Evolutionary conservation across 805 yeast species (phyloP).

Genomic region (Yueomyces sp.): DNA sequence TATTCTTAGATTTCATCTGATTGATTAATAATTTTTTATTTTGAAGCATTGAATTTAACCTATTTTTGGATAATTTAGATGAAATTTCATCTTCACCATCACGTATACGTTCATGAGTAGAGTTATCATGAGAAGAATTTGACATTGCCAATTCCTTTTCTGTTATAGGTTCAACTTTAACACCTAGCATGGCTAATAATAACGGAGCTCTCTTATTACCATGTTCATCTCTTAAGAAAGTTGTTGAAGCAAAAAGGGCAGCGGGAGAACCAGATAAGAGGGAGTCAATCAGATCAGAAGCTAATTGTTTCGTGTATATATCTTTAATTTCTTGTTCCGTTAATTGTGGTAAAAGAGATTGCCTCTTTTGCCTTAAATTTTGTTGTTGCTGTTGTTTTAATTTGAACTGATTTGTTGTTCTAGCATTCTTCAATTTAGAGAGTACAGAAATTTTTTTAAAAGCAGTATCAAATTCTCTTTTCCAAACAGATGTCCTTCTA

Average conservation of each 20-base stretch:
- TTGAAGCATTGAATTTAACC: not conserved
- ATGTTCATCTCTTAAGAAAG: constrained; percentile 62
- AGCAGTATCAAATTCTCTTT: constrained; percentile 19
- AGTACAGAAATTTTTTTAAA: constrained; percentile 12
- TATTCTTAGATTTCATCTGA: not conserved
- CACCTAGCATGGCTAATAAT: constrained; percentile 56
- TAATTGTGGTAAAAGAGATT: too few relatives aligned
- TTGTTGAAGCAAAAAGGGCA: constrained; percentile 59
- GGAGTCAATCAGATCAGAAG: constrained; percentile 36
- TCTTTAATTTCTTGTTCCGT: not conserved
- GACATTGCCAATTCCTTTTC: not conserved
- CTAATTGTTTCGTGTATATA: constrained; percentile 16
- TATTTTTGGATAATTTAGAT: constrained; percentile 17
- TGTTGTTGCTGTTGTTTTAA: not conserved
- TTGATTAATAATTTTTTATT: too few relatives aligned
- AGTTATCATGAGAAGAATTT: not conserved
- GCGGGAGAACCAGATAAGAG: constrained; percentile 60
- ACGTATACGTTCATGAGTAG: too few relatives aligned
- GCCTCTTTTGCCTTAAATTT: too few relatives aligned
- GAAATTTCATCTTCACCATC: too few relatives aligned
- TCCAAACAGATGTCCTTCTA: constrained; percentile 9
- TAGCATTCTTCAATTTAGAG: constrained; percentile 6
- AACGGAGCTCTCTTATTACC: constrained; percentile 74
- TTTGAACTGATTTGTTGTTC: not conserved
- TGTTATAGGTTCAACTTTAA: constrained; percentile 33